Conservation (phyloP, 345 rosid genomes). For the Microcos paniculata region DNA sequence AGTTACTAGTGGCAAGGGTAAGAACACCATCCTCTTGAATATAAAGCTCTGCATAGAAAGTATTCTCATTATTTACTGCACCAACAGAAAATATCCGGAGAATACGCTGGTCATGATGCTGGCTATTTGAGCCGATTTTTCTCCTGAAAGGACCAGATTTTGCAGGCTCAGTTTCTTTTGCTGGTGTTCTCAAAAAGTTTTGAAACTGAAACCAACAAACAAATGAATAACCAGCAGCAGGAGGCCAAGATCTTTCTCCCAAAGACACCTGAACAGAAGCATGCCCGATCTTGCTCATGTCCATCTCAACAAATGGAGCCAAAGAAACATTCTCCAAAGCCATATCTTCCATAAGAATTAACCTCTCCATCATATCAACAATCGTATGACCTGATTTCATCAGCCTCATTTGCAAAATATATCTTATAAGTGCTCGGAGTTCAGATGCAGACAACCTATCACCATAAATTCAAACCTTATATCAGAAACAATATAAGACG, state of each 20-base stretch:
- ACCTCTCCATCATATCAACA: conserved; percentile 92
- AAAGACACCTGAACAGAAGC: conserved; percentile 96
- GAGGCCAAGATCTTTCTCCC: conserved; percentile 99
- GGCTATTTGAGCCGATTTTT: conserved; percentile 44
- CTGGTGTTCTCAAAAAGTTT: conserved; percentile 63
- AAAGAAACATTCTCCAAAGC: conserved; percentile 76
- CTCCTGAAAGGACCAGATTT: conserved; percentile 56
- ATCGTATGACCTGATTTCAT: conserved; percentile 71
- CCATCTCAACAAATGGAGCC: conserved; percentile 96
- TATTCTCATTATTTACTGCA: conserved; percentile 64
- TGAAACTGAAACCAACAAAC: conserved; percentile 97
- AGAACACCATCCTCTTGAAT: conserved; percentile 90
- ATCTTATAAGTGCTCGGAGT: conserved; percentile 80
- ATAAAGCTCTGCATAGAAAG: conserved; percentile 82
- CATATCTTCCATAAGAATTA: conserved; percentile 86
- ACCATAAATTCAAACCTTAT: conserved; percentile 29
- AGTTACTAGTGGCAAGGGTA: conserved; percentile 96
- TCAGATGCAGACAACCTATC: conserved; percentile 94
- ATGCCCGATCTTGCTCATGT: conserved; percentile 92
- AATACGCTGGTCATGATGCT: conserved; percentile 57
- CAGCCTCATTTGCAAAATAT: conserved; percentile 79
- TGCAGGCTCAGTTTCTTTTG: conserved; percentile 59
- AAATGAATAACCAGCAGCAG: conserved; percentile 99
- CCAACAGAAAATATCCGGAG: conserved; percentile 96
- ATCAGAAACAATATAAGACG: conserved; percentile 19